phyloP scores from a whole-genome alignment of 106 monocot genomes.

The Phalaenopsis aphrodite region DNA sequence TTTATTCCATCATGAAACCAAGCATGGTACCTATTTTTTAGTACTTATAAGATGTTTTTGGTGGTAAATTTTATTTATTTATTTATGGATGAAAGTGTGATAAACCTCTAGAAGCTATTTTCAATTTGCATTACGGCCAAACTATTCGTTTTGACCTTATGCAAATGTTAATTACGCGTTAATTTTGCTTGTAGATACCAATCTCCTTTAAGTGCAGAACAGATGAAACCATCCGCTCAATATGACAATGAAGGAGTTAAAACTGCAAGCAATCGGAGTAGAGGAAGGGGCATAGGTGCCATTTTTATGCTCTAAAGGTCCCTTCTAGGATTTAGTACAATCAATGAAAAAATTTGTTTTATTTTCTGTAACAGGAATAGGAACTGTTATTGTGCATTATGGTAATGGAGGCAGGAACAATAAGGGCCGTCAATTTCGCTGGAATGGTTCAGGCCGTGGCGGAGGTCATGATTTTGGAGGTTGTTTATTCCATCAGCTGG shows the following conservation, averaged over 20 bases:
- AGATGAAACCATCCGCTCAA: not conserved
- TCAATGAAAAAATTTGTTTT: not conserved
- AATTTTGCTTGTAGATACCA: not conserved
- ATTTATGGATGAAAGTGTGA: too few species aligned
- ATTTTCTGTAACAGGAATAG: not conserved
- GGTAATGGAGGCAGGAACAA: not conserved
- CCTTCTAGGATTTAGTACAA: not conserved
- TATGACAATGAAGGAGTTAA: not conserved
- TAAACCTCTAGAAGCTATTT: too few species aligned
- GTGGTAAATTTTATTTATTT: too few species aligned
- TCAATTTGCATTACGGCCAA: too few species aligned
- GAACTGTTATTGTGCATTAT: not conserved
- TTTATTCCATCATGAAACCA: too few species aligned
- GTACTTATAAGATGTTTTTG: too few species aligned
- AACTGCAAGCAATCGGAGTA: not conserved
- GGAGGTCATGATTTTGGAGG: not conserved
- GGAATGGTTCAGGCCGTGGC: not conserved
- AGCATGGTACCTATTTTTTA: too few species aligned
- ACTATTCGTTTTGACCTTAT: too few species aligned
- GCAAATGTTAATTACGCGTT: not conserved
- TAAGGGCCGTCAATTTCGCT: not conserved
- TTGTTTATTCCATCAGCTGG: not conserved
- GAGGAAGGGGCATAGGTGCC: not conserved
- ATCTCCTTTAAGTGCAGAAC: not conserved
- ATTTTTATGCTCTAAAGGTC: not conserved